Evolutionary conservation across 768 basidiomycete species (phyloP), one percentile per base, ranked within the genome.

Genomic region (Pholiota microspora): DNA sequence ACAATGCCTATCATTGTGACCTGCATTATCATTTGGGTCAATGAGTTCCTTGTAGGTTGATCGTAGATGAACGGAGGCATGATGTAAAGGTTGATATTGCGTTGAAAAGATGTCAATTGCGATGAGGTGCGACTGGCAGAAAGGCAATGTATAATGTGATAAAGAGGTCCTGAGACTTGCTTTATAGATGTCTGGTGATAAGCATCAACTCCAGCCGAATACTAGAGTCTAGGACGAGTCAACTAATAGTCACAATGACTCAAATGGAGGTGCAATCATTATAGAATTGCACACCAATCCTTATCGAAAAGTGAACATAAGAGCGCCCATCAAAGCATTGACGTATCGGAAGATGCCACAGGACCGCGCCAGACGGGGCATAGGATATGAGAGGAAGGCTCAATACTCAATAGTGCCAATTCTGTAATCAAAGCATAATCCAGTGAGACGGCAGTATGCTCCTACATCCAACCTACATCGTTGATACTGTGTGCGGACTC

Each of bases 11-110:
- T 34, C 34, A 34, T 36, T 7, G 48, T 35, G 6, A 49, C 21
- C 15, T 35, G 31, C 32, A 49, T 34, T n/a, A 49, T 25, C 48
- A 49, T n/a, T 21, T 21, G 48, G 10, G 48, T 49, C 34, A 49
- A n/a, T 24, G 13, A 36, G 9, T 34, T 34, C 7, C 2, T 28
- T 18, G 24, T 2, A 32, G 21, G 21, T 13, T 36, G 21, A 23
- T 35, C 31, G 48, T 49, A 32, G 21, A 13, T 36, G 16, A 31
- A 49, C 34, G 48, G 48, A 7, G 48, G 7, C 34, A 36, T 34
- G 15, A 21, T 36, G 13, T 21, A n/a, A 21, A 31, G 8, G 25
- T n/a, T n/a, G n/a, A n/a, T n/a, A 31, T 31, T 31, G 29, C 34
- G n/a, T 23, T 16, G 29, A 32, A 34, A 21, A 35, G 4, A 36